phyloP scores from a whole-genome alignment of 305 asterid species.

The Fraxinus floribunda region DNA sequence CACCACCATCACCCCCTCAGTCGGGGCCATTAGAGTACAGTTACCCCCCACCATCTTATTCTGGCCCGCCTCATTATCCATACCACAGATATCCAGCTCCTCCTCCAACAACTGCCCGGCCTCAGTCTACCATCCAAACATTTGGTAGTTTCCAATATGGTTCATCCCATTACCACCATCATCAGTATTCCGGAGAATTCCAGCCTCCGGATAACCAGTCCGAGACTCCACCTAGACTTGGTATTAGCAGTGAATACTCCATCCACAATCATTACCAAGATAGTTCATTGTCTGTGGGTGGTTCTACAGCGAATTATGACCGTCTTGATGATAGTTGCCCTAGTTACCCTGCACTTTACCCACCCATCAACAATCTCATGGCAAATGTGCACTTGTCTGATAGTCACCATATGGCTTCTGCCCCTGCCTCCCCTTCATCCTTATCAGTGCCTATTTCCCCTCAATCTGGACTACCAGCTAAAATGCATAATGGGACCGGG shows the following conservation, averaged over 20 bases:
- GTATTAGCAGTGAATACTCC: constrained; percentile 22
- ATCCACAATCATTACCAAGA: constrained; percentile 40
- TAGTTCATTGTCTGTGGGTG: constrained; percentile 36
- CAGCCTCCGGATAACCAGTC: constrained; percentile 45
- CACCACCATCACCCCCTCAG: constrained; percentile 39
- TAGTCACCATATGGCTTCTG: constrained; percentile 40
- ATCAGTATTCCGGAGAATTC: constrained; percentile 42
- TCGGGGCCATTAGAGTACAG: constrained; percentile 33
- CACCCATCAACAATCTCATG: constrained; percentile 64
- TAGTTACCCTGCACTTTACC: constrained; percentile 52
- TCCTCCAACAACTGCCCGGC: constrained; percentile 38
- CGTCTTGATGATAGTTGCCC: constrained; percentile 31
- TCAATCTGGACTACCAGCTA: constrained; percentile 57
- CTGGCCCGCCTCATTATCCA: constrained; percentile 45
- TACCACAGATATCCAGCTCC: constrained; percentile 45
- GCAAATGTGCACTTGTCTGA: constrained; percentile 58
- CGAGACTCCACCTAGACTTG: constrained; percentile 35
- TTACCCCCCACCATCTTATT: constrained; percentile 41
- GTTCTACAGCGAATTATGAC: constrained; percentile 32
- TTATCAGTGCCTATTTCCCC: constrained; percentile 21
- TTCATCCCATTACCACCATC: constrained; percentile 43
- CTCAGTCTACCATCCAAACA: constrained; percentile 40
- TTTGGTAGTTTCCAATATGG: constrained; percentile 48
- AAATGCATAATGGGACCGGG: constrained; percentile 42
- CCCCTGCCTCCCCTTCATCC: constrained; percentile 46